Evolutionary conservation across 345 rosid species (phyloP), one percentile per base, ranked within the genome.

Genomic region (Eucalyptus erythrocorys): DNA sequence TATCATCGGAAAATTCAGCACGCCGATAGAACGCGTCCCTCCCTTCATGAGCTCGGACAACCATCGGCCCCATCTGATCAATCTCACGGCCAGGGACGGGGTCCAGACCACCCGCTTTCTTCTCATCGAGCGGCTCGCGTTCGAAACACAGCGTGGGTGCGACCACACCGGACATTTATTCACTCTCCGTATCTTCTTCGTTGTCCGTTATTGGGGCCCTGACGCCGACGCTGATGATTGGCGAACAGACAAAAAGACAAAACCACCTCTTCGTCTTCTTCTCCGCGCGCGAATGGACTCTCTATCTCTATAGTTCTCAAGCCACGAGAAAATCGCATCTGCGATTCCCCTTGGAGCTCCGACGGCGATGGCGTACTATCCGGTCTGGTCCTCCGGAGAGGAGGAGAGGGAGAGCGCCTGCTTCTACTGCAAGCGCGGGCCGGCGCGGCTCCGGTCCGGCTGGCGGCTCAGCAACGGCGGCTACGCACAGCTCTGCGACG

Each of bases 401-500:
- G 84, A 76, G 86, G 51, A 85, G 13, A 0, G 43, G 43, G 61
- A 30, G 64, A 37, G 43, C 30, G 9, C 42, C 71, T 90, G 91
- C 86, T 53, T 55, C 50, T 34, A 71, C 89, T 87, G 91, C 91
- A 85, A 48, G 50, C 48, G 45, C 49, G 43, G 32, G 21, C 13
- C 86, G 10, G 45, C 48, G 26, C 43, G 42, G 37, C 89, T 85
- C 86, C 87, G 92, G 88, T 86, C 89, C 34, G 93, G 94, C 22
- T 93, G 94, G 94, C 89, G 89, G 64, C 87, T 92, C 32, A 90
- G 92, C 76, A 84, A 42, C 66, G 92, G 94, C 24, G 90, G 90
- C 42, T 87, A 81, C 34, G 94, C 94, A 26, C 89, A 92, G 87
- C 94, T 93, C 55, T 93, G 94, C 87, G 90, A 90, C 61, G 91